A percentile compares a stretch with the other conserved stretches of the same genome.
phyloP scores from a whole-genome alignment of 257 asterid species.

The Solanum lignicaule region DNA sequence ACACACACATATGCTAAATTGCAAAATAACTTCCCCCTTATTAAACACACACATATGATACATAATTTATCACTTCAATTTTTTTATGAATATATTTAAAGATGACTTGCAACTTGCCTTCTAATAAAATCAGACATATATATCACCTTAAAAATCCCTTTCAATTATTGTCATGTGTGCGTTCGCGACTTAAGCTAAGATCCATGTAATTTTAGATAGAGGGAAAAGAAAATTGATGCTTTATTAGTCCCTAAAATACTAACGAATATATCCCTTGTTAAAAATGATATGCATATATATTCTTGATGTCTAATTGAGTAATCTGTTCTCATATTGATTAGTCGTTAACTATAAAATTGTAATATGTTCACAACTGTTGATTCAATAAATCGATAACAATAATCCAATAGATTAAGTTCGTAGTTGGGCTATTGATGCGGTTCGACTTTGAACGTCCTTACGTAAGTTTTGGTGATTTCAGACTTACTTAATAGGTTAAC shows the following conservation, averaged over 20 bases:
- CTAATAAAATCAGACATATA: too few relatives aligned
- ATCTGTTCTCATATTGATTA: background rate
- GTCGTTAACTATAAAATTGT: background rate
- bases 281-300: background rate
- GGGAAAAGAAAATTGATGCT: background rate
- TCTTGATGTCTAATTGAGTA: too few relatives aligned
- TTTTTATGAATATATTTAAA: too few relatives aligned
- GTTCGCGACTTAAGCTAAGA: too few relatives aligned
- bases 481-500: background rate
- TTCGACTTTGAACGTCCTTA: background rate
- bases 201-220: background rate
- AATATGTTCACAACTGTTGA: background rate
- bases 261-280: background rate
- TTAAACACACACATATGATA: too few relatives aligned
- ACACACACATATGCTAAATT: too few relatives aligned
- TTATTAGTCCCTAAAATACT: background rate
- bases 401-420: background rate
- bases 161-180: background rate
- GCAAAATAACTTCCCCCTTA: too few relatives aligned
- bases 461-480: background rate
- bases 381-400: background rate
- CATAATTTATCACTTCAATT: background rate
- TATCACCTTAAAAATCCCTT: background rate
- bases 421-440: background rate
- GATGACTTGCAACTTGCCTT: background rate